Evolutionary conservation across 495 filamentous ascomycete genomes (phyloP), one percentile per base, ranked within the genome.

Genomic region (Lophiotrema nucula): DNA sequence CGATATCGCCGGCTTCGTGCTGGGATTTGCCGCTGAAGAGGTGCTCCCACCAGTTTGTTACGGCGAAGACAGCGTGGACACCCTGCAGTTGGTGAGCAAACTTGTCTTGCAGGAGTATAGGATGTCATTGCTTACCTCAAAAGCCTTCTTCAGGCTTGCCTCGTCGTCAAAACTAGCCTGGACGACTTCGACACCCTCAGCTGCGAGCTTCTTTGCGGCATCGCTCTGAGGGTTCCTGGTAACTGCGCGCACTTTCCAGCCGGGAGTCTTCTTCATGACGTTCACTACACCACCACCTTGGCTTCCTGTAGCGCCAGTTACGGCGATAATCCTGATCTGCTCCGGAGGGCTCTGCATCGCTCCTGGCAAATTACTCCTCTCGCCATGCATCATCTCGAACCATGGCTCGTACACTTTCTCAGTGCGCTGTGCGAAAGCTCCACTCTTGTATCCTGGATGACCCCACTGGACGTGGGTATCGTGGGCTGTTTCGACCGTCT

Each of bases 21-120:
- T 55, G 51, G 18, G 3, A 27, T 24, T 62, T 51, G 21, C 44
- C 62, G 25, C 16, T 21, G 56, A 53, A 43, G 27, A 65, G 37
- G 21, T 61, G 53, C 31, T 65, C 62, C 47, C 56, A 64, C 35
- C 41, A 60, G 33, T 60, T 45, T 1, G 71, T 64, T 19, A 67
- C 67, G 19, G 44, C 64, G 44, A 47, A 67, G 28, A 64, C 41
- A 11, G 45, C 51, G 31, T 57, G 22, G 4, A 49, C 58, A 16
- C 62, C 62, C 35, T 68, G 26, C 11, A 47, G 16, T 52, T 25
- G 41, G 18, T 49, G 6, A 41, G 28, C 23, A 28, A 6, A 11
- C 8, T 23, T 26, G 13, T 26, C 26, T 21, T 8, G 11, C 16
- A 8, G 44, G n/a, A n/a, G n/a, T 47, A 26, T 21, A 16, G 18